phyloP scores from a whole-genome alignment of 352 stramenopile species.

The Pythium pyrilobum region DNA sequence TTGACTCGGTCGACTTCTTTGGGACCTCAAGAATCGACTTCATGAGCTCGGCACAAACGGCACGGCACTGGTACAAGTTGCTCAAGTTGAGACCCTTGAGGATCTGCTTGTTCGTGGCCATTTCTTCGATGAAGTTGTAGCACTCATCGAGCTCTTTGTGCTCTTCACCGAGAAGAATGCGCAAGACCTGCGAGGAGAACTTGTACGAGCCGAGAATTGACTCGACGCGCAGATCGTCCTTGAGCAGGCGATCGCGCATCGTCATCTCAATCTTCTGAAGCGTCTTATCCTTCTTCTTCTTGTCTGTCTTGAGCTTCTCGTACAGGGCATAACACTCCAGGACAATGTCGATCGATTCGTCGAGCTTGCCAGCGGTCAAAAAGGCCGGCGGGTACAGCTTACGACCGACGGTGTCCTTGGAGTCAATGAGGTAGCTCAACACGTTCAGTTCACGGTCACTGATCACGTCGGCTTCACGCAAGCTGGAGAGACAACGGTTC shows the following conservation, averaged over 20 bases:
- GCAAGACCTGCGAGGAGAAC: slow-evolving; percentile 80
- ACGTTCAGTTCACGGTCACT: slow-evolving; percentile 83
- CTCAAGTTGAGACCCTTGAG: slow-evolving; percentile 81
- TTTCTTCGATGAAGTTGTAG: slow-evolving; percentile 85
- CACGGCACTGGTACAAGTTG: slow-evolving; percentile 66
- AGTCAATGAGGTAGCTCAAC: slow-evolving; percentile 84
- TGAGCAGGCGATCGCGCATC: slow-evolving; percentile 79
- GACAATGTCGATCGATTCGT: slow-evolving; percentile 85
- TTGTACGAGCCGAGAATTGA: slow-evolving; percentile 83
- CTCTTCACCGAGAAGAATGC: slow-evolving; percentile 74
- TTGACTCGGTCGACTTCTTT: slow-evolving; percentile 63
- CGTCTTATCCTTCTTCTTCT: slow-evolving; percentile 87
- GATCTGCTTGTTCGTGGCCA: slow-evolving; percentile 65
- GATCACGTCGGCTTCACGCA: slow-evolving; percentile 80
- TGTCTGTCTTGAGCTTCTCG: slow-evolving; percentile 79
- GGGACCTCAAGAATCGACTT: slow-evolving; percentile 82
- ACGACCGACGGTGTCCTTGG: slow-evolving; percentile 60
- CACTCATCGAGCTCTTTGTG: slow-evolving; percentile 81
- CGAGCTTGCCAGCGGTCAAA: slow-evolving; percentile 79
- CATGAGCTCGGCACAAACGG: slow-evolving; percentile 71
- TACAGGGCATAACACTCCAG: slow-evolving; percentile 73
- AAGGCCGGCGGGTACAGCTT: slow-evolving; percentile 86
- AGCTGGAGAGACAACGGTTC: slow-evolving; percentile 71
- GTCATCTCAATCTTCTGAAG: slow-evolving; percentile 84
- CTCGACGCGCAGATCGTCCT: slow-evolving; percentile 81